Percentiles rank a stretch among this genome's conserved stretches.
These are phyloP conservation scores for Ophiostoma montium DNA, from an alignment of 2,329 filamentous ascomycete genomes.

Conservation along the genomic window DNA sequence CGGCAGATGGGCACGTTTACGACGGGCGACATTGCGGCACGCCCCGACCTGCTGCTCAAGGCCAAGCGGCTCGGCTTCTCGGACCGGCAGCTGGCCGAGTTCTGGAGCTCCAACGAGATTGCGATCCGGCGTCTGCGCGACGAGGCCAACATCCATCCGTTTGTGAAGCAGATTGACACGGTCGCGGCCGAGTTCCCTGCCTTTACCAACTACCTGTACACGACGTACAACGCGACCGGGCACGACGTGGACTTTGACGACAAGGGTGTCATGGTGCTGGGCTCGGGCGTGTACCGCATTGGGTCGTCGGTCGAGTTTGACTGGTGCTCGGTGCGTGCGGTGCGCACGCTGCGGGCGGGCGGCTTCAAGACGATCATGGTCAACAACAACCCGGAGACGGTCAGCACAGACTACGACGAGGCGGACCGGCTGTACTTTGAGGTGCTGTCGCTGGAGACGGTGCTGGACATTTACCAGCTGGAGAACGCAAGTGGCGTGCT, in stretches of 20 bases:
- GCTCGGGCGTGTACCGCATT: constrained; percentile 92
- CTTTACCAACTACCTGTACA: constrained; percentile 88
- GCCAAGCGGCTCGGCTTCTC: constrained; percentile 93
- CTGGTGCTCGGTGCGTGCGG: constrained; percentile 93
- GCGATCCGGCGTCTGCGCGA: constrained; percentile 71
- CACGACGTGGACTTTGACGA: constrained; percentile 77
- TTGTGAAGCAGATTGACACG: constrained; percentile 97
- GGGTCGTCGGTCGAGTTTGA: constrained; percentile 98
- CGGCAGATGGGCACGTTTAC: constrained; percentile 59
- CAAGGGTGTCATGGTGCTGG: constrained; percentile 88
- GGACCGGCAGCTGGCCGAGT: constrained; percentile 84
- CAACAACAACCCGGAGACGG: constrained; percentile 85
- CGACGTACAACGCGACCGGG: constrained; percentile 86
- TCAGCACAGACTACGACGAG: constrained; percentile 85
- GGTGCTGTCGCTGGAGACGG: constrained; percentile 78
- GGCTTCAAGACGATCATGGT: constrained; percentile 95
- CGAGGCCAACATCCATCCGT: constrained; percentile 74
- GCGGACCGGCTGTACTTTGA: constrained; percentile 93
- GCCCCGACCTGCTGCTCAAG: constrained; percentile 54
- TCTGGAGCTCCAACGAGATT: constrained; percentile 88
- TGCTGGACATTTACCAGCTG: constrained; percentile 85
- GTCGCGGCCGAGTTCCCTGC: constrained; percentile 94
- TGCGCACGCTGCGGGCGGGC: constrained; percentile 72
- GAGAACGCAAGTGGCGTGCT: constrained; percentile 75
- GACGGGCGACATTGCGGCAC: constrained; percentile 48